phyloP scores from a whole-genome alignment of 495 filamentous ascomycete species.

The Aspergillus biplanus region DNA sequence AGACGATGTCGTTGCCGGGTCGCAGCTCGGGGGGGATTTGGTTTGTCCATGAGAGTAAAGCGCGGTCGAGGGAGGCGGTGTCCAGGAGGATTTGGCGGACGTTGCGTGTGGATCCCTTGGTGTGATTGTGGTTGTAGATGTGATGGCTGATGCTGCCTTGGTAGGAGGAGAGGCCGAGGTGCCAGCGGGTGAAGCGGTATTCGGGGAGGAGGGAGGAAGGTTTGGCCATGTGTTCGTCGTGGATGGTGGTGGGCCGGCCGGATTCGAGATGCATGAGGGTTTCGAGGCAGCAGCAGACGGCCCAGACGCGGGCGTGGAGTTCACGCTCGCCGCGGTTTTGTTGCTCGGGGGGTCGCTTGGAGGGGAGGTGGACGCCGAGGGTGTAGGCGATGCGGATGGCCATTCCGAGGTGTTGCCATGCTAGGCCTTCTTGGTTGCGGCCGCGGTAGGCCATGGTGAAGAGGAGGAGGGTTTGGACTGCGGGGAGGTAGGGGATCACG shows the following conservation, averaged over 20 bases:
- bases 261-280: constrained; percentile 22
- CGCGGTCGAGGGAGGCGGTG: constrained; percentile 14
- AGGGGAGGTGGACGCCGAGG: constrained; percentile 15
- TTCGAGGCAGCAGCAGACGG: constrained; percentile 20
- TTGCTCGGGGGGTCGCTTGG: neutral
- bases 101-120: neutral
- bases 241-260: constrained; percentile 12
- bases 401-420: constrained; percentile 23
- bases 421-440: constrained; percentile 21
- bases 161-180: constrained; percentile 17
- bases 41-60: constrained; percentile 17
- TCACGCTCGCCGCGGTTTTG: neutral
- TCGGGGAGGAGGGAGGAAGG: neutral
- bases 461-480: constrained; percentile 20
- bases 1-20: constrained; percentile 21
- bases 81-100: constrained; percentile 22
- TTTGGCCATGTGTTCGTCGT: neutral
- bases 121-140: constrained; percentile 13
- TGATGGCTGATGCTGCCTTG: constrained; percentile 24
- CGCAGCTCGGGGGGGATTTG: constrained; percentile 15
- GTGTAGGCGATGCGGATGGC: constrained; percentile 22
- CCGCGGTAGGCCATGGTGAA: constrained; percentile 20
- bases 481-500: constrained; percentile 17
- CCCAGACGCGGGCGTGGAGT: constrained; percentile 15
- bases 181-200: constrained; percentile 16